Evolutionary conservation across 176 grass and related monocot genomes (phyloP).

Genomic region (Elaeis guineensis): DNA sequence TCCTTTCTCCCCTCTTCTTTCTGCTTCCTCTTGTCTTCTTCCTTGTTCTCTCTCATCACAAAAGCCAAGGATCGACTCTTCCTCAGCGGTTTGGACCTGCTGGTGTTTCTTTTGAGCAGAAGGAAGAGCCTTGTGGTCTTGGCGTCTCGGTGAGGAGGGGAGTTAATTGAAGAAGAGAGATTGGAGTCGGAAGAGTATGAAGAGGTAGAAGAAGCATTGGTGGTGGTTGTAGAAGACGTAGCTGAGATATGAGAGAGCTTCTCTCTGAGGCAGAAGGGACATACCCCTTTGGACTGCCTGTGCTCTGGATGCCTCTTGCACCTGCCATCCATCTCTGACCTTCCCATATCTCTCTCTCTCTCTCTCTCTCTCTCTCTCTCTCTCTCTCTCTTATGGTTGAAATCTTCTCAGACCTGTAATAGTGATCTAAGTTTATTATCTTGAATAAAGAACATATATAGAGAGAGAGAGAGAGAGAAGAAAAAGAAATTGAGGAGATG

Average conservation of each 20-base stretch:
- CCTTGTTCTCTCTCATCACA: constrained; percentile 2
- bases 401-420: no score
- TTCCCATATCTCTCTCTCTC: constrained; percentile 35
- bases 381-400: no score
- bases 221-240: constrained; percentile 48
- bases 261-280: constrained; percentile 78
- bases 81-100: background rate
- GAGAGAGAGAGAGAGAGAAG: no score
- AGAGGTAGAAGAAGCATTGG: constrained; percentile 28
- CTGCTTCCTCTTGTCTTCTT: background rate
- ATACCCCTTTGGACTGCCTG: constrained; percentile 68
- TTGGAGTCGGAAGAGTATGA: constrained; percentile 27
- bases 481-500: no score
- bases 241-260: constrained; percentile 66
- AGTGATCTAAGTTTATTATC: no score
- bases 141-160: background rate
- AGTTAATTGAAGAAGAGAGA: constrained; percentile 27
- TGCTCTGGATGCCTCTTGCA: constrained; percentile 84
- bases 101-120: background rate
- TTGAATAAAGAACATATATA: no score
- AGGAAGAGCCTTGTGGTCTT: background rate
- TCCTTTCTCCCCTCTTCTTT: background rate
- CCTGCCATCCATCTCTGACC: constrained; percentile 63
- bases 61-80: constrained; percentile 26
- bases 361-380: background rate